Base-by-base conservation (phyloP, 768 basidiomycete genomes). In the Neoboletus brunneissimus region DNA sequence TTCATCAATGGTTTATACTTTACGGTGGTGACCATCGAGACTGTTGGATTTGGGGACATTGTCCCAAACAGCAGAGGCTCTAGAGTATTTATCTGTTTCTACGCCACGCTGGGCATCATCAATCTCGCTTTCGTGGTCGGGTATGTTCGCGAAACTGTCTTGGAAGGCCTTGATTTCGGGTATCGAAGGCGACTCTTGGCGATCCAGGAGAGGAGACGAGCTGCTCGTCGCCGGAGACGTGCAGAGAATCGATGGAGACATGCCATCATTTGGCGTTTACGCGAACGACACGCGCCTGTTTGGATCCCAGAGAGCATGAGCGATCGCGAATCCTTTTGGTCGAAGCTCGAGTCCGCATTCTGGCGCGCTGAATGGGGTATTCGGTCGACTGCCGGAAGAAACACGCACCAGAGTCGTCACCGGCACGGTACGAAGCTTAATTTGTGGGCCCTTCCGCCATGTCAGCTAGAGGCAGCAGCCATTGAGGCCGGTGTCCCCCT, bases 1-100 rank as follows among this genome's bases (percentile, higher is more conserved):
- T 94, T 89, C 67, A 78, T 91, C 62, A 76, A 90, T 65, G 85
- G 84, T 1, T 75, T 93, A n/a, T 92, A 91, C 66, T 91, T 91
- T 64, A 82, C 85, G 9, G 77, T 89, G 38, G 82, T 83, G 18
- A 80, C 87, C 5, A 86, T 92, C 56, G 87, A 91, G 67, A 87
- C 84, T 8, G 77, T 86, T 15, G 83, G 81, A 70, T 90, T 91
- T 64, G 90, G 90, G n/a, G 90, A 92, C 64, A 85, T 91, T 51
- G 67, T 73, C 11, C 88, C 89, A 3, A 51, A 43, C 3, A 73
- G 76, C 2, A 72, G 81, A 4, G 77, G 77, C 1, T 74, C 81
- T 4, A 83, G 83, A n/a, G 59, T 86, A 13, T 87, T 87, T 61
- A 75, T 79, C 0, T 83, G 82, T 65, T 59, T 81, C 54, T 88